phyloP scores from a whole-genome alignment of 345 rosid species.

The Lumnitzera racemosa region DNA sequence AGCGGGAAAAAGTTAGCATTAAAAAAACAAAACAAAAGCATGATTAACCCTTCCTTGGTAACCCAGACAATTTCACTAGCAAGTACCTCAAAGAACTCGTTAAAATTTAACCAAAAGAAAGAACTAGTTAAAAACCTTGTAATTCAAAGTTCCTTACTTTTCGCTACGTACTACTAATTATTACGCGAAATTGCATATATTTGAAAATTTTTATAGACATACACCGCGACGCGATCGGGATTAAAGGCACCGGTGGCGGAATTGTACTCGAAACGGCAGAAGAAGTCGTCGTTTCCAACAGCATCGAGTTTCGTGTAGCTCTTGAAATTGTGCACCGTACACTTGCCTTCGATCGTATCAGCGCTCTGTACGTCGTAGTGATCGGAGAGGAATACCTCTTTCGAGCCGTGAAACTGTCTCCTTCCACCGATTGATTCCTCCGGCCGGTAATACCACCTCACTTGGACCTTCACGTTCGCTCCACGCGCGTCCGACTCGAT shows the following conservation, averaged over 20 bases:
- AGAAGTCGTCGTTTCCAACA: constrained; percentile 93
- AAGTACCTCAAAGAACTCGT: not conserved
- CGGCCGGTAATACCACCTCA: constrained; percentile 96
- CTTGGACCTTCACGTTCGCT: constrained; percentile 59
- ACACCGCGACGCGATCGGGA: constrained; percentile 98
- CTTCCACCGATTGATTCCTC: constrained; percentile 98
- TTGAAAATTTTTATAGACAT: constrained; percentile 14
- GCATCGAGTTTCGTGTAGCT: constrained; percentile 84
- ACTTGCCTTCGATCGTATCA: constrained; percentile 88
- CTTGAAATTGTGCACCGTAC: constrained; percentile 81
- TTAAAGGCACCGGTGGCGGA: constrained; percentile 74
- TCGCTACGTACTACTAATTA: not conserved
- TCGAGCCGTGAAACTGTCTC: constrained; percentile 90
- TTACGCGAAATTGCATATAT: not conserved
- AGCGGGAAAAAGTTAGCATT: no score
- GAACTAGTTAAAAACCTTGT: not conserved
- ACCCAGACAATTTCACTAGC: no score
- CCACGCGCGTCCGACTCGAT: constrained; percentile 85
- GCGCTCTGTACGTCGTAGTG: constrained; percentile 84
- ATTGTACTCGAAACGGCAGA: constrained; percentile 95
- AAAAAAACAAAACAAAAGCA: no score
- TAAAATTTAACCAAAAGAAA: not conserved
- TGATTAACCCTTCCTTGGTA: no score
- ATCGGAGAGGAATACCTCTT: constrained; percentile 89
- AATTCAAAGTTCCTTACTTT: no score